A percentile compares a stretch with the other conserved stretches of the same genome.
Conservation (phyloP, 2,329 filamentous ascomycete genomes). For the Huntiella abstrusa region DNA sequence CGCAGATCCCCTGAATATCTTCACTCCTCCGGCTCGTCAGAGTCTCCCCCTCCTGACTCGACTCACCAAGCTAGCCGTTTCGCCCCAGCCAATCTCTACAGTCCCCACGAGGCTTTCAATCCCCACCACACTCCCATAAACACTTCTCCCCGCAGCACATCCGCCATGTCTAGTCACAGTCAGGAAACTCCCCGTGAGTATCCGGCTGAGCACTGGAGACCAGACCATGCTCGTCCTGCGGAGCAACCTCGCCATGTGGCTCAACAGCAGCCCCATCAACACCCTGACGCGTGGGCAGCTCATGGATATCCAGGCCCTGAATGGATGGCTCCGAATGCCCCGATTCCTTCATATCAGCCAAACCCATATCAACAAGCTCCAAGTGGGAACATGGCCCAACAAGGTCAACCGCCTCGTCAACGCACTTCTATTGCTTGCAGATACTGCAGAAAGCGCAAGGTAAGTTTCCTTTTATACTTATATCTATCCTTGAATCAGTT, state of each 20-base stretch:
- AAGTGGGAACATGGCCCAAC: background rate
- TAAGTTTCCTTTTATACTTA: constrained; percentile 15
- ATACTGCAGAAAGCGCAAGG: constrained; percentile 44
- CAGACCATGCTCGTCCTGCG: background rate
- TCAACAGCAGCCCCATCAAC: background rate
- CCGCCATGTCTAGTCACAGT: too few species aligned
- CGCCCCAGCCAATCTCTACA: too few species aligned
- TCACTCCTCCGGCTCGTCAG: too few species aligned
- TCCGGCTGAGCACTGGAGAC: background rate
- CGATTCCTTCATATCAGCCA: background rate
- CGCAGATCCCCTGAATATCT: too few species aligned
- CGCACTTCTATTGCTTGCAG: constrained; percentile 41
- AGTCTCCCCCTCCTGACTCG: too few species aligned
- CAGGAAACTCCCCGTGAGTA: too few species aligned
- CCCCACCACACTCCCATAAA: background rate
- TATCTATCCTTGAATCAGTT: background rate
- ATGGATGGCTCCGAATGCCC: too few species aligned
- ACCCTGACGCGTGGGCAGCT: too few species aligned
- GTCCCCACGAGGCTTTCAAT: background rate
- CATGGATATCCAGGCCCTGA: background rate
- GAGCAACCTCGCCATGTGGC: background rate
- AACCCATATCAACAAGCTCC: too few species aligned
- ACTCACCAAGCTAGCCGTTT: too few species aligned
- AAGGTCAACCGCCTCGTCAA: constrained; percentile 28
- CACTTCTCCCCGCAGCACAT: too few species aligned